Evolutionary conservation across 495 filamentous ascomycete genomes (phyloP).

Genomic region (Aspergillus sclerotiicarbonarius): DNA sequence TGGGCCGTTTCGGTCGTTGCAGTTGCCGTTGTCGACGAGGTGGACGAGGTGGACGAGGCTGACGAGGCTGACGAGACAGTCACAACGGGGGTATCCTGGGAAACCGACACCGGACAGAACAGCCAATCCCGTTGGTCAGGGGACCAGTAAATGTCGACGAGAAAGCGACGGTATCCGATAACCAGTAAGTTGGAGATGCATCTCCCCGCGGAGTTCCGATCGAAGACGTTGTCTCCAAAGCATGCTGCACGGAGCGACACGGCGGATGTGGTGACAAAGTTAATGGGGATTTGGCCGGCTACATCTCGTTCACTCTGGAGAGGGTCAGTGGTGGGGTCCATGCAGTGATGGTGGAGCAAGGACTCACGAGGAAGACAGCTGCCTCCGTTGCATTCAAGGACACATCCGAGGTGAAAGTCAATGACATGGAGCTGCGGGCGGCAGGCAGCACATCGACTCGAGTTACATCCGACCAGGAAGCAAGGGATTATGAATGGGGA

Average conservation of each 20-base stretch:
- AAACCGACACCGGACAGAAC: constrained; percentile 55
- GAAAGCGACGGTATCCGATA: constrained; percentile 55
- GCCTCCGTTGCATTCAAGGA: constrained; percentile 36
- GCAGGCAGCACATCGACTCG: neutral
- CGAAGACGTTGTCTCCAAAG: constrained; percentile 53
- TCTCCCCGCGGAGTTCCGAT: constrained; percentile 39
- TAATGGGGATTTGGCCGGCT: constrained; percentile 57
- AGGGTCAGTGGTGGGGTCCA: neutral
- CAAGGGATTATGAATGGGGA: neutral
- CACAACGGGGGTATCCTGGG: constrained; percentile 25
- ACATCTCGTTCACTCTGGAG: constrained; percentile 62
- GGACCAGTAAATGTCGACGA: constrained; percentile 68
- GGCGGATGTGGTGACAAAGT: constrained; percentile 56
- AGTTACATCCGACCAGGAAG: constrained; percentile 1
- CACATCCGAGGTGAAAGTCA: constrained; percentile 32
- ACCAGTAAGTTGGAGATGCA: constrained; percentile 63
- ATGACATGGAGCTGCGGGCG: constrained; percentile 30
- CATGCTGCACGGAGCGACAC: constrained; percentile 57
- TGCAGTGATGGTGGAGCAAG: neutral
- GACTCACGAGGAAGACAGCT: constrained; percentile 36
- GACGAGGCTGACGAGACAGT: constrained; percentile 13
- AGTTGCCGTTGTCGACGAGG: constrained; percentile 18
- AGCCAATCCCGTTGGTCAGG: constrained; percentile 48
- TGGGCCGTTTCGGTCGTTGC: constrained; percentile 26
- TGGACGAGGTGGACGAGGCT: constrained; percentile 21